A percentile compares a stretch with the other conserved stretches of the same genome.
These are phyloP conservation scores for Lojkania enalia DNA, from an alignment of 2,329 filamentous ascomycete genomes.

Conservation along the genomic window DNA sequence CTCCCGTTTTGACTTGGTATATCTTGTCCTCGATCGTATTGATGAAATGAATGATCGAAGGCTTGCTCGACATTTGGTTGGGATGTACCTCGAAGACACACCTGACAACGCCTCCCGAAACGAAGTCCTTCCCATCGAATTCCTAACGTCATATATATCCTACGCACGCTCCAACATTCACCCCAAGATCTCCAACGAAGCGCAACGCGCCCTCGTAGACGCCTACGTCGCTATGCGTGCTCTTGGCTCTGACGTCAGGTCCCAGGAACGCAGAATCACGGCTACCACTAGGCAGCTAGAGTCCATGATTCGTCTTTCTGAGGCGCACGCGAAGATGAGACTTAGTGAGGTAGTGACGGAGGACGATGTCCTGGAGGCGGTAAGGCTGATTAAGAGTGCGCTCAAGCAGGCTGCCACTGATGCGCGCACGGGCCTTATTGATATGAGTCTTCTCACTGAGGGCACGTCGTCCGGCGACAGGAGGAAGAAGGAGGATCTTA, in stretches of 20 bases:
- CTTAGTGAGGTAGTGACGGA: conserved; percentile 74
- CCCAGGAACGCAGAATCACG: conserved; percentile 93
- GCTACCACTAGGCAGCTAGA: conserved; percentile 96
- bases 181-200: conserved; percentile 76
- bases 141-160: conserved; percentile 94
- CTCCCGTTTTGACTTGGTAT: conserved; percentile 95
- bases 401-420: conserved; percentile 98
- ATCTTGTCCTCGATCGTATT: conserved; percentile 90
- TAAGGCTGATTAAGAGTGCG: conserved; percentile 88
- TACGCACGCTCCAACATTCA: conserved; percentile 88
- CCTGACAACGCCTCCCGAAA: conserved; percentile 79
- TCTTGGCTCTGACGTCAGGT: conserved; percentile 71
- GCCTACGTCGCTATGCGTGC: conserved; percentile 95
- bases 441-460: conserved; percentile 94
- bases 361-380: conserved; percentile 85
- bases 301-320: conserved; percentile 95
- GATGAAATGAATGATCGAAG: conserved; percentile 89
- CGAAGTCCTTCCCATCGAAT: conserved; percentile 85
- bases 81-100: conserved; percentile 94
- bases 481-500: conserved; percentile 79
- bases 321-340: conserved; percentile 98
- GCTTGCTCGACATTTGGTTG: conserved; percentile 87
- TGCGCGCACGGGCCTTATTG: conserved; percentile 83
- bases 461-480: conserved; percentile 90
- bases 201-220: conserved; percentile 80